Conservation (phyloP, 129 eudicot genomes). For the Flaveria sonorensis region DNA sequence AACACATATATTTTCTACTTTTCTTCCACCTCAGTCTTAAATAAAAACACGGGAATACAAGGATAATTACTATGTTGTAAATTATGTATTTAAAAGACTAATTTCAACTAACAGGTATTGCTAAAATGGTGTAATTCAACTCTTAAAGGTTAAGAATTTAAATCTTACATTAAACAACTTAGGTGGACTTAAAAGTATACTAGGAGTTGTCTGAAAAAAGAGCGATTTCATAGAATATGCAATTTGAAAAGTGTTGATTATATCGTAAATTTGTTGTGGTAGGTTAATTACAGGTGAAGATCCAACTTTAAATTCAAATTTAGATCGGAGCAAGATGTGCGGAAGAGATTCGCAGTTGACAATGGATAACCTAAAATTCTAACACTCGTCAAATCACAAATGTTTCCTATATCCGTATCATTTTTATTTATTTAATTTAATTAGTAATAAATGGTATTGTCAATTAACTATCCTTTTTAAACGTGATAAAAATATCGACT, state of each 20-base stretch:
- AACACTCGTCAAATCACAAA: neutral
- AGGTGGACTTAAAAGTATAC: too few relatives aligned
- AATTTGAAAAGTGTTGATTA: neutral
- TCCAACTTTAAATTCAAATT: neutral
- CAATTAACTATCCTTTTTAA: too few relatives aligned
- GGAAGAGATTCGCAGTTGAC: neutral
- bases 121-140: too few relatives aligned
- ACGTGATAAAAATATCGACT: too few relatives aligned
- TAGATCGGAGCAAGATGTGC: neutral
- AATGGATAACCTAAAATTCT: neutral
- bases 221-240: neutral
- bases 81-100: neutral
- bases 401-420: neutral
- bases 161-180: too few relatives aligned
- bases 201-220: too few relatives aligned
- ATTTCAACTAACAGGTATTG: too few relatives aligned
- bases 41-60: too few relatives aligned
- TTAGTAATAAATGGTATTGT: too few relatives aligned
- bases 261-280: neutral
- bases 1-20: too few relatives aligned
- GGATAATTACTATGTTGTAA: neutral
- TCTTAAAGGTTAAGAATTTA: too few relatives aligned
- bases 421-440: neutral
- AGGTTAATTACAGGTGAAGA: slow-evolving; percentile 1
- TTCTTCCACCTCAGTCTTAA: too few relatives aligned